These are phyloP conservation scores for Flaveria ramosissima DNA, from an alignment of 129 eudicot genomes.

Conservation along the genomic window DNA sequence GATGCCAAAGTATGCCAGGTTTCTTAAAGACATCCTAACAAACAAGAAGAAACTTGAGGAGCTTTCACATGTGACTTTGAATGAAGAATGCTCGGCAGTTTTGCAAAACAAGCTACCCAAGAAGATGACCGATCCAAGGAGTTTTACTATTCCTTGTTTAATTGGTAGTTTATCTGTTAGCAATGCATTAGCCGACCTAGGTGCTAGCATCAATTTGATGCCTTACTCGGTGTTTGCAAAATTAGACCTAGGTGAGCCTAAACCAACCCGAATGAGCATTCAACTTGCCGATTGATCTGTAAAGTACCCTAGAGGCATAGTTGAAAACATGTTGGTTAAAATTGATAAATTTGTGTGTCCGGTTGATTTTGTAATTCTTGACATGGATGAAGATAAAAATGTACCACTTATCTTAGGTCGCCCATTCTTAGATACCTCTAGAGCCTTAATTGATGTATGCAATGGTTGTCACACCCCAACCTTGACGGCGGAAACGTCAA, in stretches of 20 bases:
- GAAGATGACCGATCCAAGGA: background rate
- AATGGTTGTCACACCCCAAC: too few relatives aligned
- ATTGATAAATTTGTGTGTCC: background rate
- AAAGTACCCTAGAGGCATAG: background rate
- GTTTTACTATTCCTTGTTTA: conserved; percentile 10
- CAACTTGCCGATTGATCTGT: background rate
- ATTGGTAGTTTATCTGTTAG: background rate
- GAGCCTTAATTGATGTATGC: too few relatives aligned
- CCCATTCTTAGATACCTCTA: too few relatives aligned
- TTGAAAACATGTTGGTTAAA: conserved; percentile 9
- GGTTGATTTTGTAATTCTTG: too few relatives aligned
- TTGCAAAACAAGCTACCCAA: background rate
- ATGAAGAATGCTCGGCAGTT: background rate
- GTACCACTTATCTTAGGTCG: too few relatives aligned
- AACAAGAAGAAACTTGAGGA: background rate
- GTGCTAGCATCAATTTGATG: conserved; percentile 21
- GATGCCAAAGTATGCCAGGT: background rate
- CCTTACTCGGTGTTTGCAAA: background rate
- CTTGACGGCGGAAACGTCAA: too few relatives aligned
- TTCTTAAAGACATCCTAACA: too few relatives aligned
- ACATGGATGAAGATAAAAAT: too few relatives aligned
- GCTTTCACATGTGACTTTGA: background rate
- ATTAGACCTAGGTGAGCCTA: background rate
- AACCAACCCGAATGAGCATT: background rate
- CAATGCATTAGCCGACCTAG: background rate